Percentiles rank a stretch among this genome's conserved stretches.
Conservation (phyloP, 352 stramenopile genomes). For the Phytophthora foliorum region DNA sequence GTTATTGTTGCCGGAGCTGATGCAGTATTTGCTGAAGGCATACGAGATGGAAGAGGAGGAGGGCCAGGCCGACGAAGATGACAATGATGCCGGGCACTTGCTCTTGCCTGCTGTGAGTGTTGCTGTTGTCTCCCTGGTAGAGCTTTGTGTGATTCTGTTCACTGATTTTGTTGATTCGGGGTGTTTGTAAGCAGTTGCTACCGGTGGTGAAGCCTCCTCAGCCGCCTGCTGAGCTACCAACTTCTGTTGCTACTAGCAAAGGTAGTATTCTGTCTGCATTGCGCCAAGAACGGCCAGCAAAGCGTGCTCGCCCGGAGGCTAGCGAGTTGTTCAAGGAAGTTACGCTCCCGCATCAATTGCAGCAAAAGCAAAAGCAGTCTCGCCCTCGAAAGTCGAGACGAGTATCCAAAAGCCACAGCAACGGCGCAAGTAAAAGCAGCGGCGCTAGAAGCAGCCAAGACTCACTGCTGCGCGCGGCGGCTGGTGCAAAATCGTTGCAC, state of each 20-base stretch:
- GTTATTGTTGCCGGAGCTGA: constrained; percentile 51
- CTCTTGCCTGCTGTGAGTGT: constrained; percentile 27
- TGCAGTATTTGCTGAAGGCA: constrained; percentile 54
- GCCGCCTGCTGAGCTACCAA: constrained; percentile 2
- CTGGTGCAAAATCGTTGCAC: constrained; percentile 5
- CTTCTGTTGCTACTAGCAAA: constrained; percentile 19
- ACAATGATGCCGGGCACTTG: constrained; percentile 4
- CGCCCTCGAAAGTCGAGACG: constrained; percentile 30
- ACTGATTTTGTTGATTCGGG: not conserved
- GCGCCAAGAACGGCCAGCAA: constrained; percentile 61
- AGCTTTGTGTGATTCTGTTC: not conserved
- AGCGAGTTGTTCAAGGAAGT: constrained; percentile 64
- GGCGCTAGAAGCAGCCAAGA: constrained; percentile 18
- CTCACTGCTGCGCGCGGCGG: constrained; percentile 14
- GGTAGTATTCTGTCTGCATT: constrained; percentile 76
- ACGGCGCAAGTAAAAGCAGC: constrained; percentile 19
- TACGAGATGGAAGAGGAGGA: constrained; percentile 69
- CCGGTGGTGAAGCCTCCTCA: constrained; percentile 30
- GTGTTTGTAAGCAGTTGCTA: constrained; percentile 14
- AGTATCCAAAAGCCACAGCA: constrained; percentile 27
- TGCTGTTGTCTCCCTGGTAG: not conserved
- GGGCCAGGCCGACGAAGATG: constrained; percentile 1
- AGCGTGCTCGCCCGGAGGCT: constrained; percentile 45
- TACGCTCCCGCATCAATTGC: constrained; percentile 28
- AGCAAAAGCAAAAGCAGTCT: constrained; percentile 31